These are phyloP conservation scores for Hirsutella rhossiliensis DNA, from an alignment of 2,329 filamentous ascomycete genomes.

Conservation along the genomic window DNA sequence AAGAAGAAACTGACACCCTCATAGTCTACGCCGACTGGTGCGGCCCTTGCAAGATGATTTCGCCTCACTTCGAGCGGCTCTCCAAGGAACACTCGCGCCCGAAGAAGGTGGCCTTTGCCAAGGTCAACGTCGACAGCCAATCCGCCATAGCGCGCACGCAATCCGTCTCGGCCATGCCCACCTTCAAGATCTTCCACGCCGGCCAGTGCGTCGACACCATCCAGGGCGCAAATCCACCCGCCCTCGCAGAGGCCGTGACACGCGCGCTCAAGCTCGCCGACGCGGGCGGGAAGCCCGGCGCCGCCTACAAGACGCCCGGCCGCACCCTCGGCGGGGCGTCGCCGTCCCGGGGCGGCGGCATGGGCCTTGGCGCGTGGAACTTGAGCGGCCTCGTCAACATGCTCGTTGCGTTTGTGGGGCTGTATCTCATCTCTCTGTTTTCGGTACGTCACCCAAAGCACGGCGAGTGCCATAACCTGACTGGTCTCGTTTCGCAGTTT, in stretches of 20 bases:
- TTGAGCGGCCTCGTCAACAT: constrained; percentile 32
- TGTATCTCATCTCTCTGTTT: constrained; percentile 51
- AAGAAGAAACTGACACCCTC: constrained; percentile 8
- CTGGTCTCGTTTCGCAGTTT: constrained; percentile 27
- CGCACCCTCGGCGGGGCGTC: constrained; percentile 40
- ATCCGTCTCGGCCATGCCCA: constrained; percentile 79
- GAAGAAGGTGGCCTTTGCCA: constrained; percentile 76
- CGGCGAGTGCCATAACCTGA: neutral
- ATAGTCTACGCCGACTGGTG: constrained; percentile 94
- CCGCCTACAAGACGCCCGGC: constrained; percentile 40
- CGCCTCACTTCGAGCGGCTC: constrained; percentile 78
- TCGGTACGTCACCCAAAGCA: constrained; percentile 30
- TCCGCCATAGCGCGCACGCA: constrained; percentile 65
- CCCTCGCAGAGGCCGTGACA: constrained; percentile 64
- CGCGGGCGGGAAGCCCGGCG: constrained; percentile 23
- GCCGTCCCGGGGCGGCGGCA: constrained; percentile 8
- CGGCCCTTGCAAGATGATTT: constrained; percentile 84
- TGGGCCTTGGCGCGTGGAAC: constrained; percentile 7
- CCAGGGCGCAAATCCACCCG: constrained; percentile 66
- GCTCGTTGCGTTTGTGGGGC: constrained; percentile 42
- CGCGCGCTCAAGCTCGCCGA: constrained; percentile 47
- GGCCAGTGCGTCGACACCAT: constrained; percentile 63
- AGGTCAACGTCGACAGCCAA: constrained; percentile 82
- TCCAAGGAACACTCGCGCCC: constrained; percentile 68
- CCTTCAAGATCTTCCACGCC: constrained; percentile 82